phyloP scores from a whole-genome alignment of 106 monocot species.

The Dioscorea alata region DNA sequence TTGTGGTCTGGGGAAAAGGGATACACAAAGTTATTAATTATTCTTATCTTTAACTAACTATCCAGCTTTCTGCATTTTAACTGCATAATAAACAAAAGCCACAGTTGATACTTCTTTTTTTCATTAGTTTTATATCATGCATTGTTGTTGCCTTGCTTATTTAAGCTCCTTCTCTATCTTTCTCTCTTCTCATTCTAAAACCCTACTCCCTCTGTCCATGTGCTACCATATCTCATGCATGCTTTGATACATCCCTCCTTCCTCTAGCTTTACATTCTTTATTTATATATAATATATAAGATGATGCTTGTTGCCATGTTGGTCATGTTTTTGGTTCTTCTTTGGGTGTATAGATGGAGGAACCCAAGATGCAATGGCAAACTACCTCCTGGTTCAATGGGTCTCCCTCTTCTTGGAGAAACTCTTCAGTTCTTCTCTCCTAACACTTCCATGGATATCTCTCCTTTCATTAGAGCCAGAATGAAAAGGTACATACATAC shows the following conservation, averaged over 20 bases:
- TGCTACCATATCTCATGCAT: conserved; percentile 13
- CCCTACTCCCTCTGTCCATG: conserved; percentile 1
- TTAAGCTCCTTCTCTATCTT: background rate
- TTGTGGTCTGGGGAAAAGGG: no score
- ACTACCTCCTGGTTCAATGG: conserved; percentile 55
- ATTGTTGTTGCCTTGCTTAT: background rate
- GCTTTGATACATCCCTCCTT: background rate
- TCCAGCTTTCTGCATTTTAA: no score
- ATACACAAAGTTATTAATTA: no score
- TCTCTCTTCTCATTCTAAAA: no score
- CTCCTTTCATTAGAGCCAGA: conserved; percentile 48
- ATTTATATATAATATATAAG: background rate
- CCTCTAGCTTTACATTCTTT: background rate
- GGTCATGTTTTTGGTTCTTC: conserved; percentile 1
- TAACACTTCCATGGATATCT: conserved; percentile 25
- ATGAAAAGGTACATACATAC: conserved; percentile 30
- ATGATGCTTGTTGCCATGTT: background rate
- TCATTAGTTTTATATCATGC: no score
- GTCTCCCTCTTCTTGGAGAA: conserved; percentile 44
- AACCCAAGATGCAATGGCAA: conserved; percentile 35
- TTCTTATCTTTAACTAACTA: no score
- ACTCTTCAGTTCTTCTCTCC: conserved; percentile 48
- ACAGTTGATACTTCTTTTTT: no score
- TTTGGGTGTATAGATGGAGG: conserved; percentile 25
- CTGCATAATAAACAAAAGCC: no score